phyloP scores from a whole-genome alignment of 306 rosid genomes.

The Adenanthera pavonina region DNA sequence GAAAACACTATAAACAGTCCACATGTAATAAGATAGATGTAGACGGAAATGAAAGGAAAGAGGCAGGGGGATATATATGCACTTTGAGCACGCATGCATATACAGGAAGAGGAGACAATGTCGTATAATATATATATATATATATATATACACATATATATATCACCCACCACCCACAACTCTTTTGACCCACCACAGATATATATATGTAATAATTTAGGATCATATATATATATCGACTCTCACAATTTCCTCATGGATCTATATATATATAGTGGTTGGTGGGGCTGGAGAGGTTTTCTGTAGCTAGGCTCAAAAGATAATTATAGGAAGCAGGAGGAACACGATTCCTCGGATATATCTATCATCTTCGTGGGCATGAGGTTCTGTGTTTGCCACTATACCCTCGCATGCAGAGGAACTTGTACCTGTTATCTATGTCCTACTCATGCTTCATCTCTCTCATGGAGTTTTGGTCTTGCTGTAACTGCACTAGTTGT shows the following conservation, averaged over 20 bases:
- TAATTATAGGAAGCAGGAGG: neutral
- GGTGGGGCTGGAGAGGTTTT: conserved; percentile 35
- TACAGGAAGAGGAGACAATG: conserved; percentile 34
- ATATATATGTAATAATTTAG: neutral
- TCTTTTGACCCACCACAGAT: conserved; percentile 41
- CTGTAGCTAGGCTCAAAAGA: conserved; percentile 1
- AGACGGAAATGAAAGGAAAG: too few species aligned
- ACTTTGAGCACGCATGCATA: conserved; percentile 42
- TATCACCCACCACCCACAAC: conserved; percentile 36
- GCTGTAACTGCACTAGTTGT: neutral
- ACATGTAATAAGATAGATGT: too few species aligned
- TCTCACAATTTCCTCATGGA: neutral
- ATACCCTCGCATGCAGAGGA: neutral
- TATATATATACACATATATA: too few species aligned
- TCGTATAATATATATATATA: neutral
- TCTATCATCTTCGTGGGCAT: neutral
- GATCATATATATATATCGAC: neutral
- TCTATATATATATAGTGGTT: neutral
- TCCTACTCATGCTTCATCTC: too few species aligned
- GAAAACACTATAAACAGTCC: too few species aligned
- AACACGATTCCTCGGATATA: conserved; percentile 13
- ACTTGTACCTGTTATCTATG: too few species aligned
- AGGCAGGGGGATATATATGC: too few species aligned
- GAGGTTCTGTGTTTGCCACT: conserved; percentile 24
- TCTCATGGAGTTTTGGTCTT: too few species aligned